Base-by-base conservation (phyloP, 2,329 filamentous ascomycete genomes). In the Ophiostoma quercus region DNA sequence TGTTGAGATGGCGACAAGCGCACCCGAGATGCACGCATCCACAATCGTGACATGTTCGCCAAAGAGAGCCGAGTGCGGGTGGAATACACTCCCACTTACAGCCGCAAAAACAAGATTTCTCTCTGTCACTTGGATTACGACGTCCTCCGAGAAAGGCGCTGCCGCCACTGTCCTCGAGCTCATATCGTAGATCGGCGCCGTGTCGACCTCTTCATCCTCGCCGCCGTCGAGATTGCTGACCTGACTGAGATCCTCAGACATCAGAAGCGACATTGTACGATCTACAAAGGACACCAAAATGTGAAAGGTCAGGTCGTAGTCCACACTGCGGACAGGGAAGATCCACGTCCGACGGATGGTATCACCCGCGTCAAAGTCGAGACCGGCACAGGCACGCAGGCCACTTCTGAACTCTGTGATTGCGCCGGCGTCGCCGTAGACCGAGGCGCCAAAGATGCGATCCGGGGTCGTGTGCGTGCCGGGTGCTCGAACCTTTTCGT, bases 401-500 rank as follows among this genome's bases (percentile, higher is more conserved):
- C 92, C 91, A 77, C 87, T 83, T 72, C 90, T 85, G 72, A 92
- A 82, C 75, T 94, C 90, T 2, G 87, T 86, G 32, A 94, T 80
- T 8, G 85, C 84, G 11, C 90, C 90, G 39, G 83, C 84, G 1
- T 80, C 78, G 0, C 88, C 88, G 73, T 86, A 86, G 0, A 90
- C 88, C 25, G 88, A 88, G 62, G 88, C 89, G 29, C 86, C 85
- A 77, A 91, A 92, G 16, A 93, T 76, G 32, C 84, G 82, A 74
- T 89, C 86, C n/a, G 81, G 81, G 67, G 76, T 76, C 74, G 88
- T 83, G 57, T 83, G 81, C 66, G 84, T 79, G 3, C 86, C 83
- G 0, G 83, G 80, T 82, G 84, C 43, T 1, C 66, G 62, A 14
- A 74, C 68, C 25, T 67, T 32, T 74, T 77, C 77, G 67, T 81